Evolutionary conservation across 2,329 filamentous ascomycete genomes (phyloP), one percentile per base, ranked within the genome.

Genomic region (Endoconidiophora laricicola): DNA sequence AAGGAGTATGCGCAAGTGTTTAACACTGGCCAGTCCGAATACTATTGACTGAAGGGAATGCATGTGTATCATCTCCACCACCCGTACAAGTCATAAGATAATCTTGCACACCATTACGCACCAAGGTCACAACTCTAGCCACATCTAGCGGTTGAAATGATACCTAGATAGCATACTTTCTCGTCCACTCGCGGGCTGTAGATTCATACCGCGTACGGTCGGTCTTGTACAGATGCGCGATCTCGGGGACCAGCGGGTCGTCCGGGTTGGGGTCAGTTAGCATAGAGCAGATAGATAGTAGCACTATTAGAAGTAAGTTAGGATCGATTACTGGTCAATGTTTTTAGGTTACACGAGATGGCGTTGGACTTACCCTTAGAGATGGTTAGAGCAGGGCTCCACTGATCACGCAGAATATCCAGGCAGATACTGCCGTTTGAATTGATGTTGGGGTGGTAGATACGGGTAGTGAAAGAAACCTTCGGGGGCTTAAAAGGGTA

Each of bases 361-460:
- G 2, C 20, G 9, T 3, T 18, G 33, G 22, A 57, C 69, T 52
- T 71, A 94, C 91, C 91, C 80, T 98, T 98, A 55, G 86, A 94
- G 62, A 98, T 96, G 58, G 91, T 98, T 68, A 98, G 74, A 58
- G 91, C 91, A 40, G 91, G 91, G 67, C 88, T 95, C 91, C 91
- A 98, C 73, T 98, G 91, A 69, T 98, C 91, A 73, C 91, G 81
- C 63, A 98, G 74, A 64, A 98, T 98, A 64, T 98, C 91, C 66
- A 98, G 72, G 69, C 91, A 98, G 69, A 98, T 98, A 70, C 88
- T 95, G 69, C 91, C 91, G 88, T 76, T 54, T 55, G 79, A 66
- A 68, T 96, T 96, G 86, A 98, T 98, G 73, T 98, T 98, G 62
- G 91, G 91, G 73, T 98, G 91, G 69, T 98, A 98, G 74, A 98